Evolutionary conservation across 1,139 yeast genomes (phyloP).

Genomic region (Tardiomyces blankii): DNA sequence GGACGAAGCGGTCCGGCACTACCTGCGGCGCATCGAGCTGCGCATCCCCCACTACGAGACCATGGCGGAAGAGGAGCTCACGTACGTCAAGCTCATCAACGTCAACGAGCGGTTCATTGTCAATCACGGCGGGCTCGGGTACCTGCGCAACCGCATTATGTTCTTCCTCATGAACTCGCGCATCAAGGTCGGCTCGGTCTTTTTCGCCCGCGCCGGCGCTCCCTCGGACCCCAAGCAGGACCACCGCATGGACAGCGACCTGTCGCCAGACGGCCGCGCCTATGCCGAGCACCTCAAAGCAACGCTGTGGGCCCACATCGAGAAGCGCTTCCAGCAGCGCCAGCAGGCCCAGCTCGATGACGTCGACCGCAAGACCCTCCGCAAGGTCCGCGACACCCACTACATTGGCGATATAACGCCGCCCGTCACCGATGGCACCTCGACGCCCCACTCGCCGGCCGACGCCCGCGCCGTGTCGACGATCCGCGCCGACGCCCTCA

Average conservation of each 20-base stretch:
- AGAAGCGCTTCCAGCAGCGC: constrained; percentile 49
- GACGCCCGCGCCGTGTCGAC: constrained; percentile 18
- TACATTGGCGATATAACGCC: constrained; percentile 4
- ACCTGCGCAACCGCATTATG: constrained; percentile 78
- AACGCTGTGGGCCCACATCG: constrained; percentile 30
- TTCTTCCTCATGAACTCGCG: constrained; percentile 83
- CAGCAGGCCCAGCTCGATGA: constrained; percentile 47
- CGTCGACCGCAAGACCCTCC: constrained; percentile 13
- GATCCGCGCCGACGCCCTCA: constrained; percentile 15
- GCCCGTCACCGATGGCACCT: constrained; percentile 15
- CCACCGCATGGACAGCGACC: constrained; percentile 27
- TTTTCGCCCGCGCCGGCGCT: constrained; percentile 56
- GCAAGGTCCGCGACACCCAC: neutral
- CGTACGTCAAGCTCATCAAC: constrained; percentile 73
- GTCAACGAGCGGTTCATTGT: constrained; percentile 83
- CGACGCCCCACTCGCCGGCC: constrained; percentile 16
- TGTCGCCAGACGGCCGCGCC: constrained; percentile 25
- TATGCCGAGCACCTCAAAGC: constrained; percentile 31
- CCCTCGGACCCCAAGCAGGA: constrained; percentile 17
- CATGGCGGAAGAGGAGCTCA: constrained; percentile 34
- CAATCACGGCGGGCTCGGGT: constrained; percentile 75
- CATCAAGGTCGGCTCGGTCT: constrained; percentile 76
- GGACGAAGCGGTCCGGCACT: constrained; percentile 31
- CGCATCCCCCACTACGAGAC: constrained; percentile 37
- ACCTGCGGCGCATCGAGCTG: constrained; percentile 33